Evolutionary conservation across 1,139 yeast genomes (phyloP).

Genomic region (Suhomyces chickasaworum): DNA sequence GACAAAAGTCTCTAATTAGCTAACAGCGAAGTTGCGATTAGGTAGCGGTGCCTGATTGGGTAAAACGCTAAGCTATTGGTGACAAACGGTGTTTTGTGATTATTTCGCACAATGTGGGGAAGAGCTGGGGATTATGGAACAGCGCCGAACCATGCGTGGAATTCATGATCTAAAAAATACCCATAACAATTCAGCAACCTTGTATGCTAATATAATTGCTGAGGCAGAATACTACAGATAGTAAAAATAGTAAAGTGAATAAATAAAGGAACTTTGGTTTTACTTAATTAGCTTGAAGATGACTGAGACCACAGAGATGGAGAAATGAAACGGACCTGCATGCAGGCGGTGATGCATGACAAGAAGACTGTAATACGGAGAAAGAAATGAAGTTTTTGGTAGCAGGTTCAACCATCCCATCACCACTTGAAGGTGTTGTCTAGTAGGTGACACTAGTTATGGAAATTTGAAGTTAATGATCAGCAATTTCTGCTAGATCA

Average conservation of each 20-base stretch:
- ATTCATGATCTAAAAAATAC: background rate
- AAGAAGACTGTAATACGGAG: background rate
- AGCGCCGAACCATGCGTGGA: background rate
- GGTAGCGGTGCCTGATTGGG: background rate
- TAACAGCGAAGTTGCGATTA: too few species aligned
- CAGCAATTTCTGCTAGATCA: background rate
- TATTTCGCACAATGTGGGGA: background rate
- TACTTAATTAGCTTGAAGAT: background rate
- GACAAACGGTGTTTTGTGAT: background rate
- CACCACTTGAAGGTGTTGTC: background rate
- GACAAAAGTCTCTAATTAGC: too few species aligned
- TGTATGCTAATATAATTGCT: too few species aligned
- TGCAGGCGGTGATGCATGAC: background rate
- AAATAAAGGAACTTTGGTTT: background rate
- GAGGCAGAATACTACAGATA: background rate
- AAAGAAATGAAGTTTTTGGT: background rate
- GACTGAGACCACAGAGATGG: background rate
- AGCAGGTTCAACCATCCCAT: background rate
- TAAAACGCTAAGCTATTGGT: background rate
- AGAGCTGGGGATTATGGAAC: background rate
- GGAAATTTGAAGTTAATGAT: background rate
- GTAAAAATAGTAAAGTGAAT: background rate
- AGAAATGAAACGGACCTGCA: background rate
- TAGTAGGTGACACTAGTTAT: too few species aligned
- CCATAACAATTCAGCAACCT: background rate